phyloP scores from a whole-genome alignment of 495 filamentous ascomycete genomes.

The Penicillium dipodomyicola region DNA sequence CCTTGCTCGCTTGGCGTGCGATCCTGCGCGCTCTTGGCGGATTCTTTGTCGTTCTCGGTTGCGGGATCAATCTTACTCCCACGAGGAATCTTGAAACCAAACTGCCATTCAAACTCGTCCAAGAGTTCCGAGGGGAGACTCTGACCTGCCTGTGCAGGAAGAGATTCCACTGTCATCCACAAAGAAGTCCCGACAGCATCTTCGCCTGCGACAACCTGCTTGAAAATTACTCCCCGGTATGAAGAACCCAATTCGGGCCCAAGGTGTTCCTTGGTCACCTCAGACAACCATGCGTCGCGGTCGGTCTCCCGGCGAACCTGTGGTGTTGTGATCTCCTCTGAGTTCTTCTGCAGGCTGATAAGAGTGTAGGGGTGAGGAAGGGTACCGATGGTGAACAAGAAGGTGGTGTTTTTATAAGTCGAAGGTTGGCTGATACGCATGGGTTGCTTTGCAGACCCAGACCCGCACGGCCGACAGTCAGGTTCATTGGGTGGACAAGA shows the following conservation, averaged over 20 bases:
- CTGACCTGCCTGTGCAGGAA: conserved; percentile 42
- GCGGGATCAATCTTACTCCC: conserved; percentile 50
- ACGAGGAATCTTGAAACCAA: conserved; percentile 77
- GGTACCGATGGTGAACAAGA: conserved; percentile 74
- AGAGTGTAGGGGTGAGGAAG: conserved; percentile 91
- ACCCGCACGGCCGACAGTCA: conserved; percentile 70
- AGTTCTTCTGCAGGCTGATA: conserved; percentile 54
- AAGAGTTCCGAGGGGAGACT: conserved; percentile 43
- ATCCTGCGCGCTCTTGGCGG: conserved; percentile 30
- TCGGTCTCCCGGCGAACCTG: conserved; percentile 71
- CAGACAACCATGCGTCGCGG: conserved; percentile 78
- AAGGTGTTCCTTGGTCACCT: conserved; percentile 68
- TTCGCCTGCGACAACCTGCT: conserved; percentile 73
- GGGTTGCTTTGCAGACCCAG: conserved; percentile 46
- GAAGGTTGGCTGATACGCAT: conserved; percentile 57
- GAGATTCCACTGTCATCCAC: conserved; percentile 77
- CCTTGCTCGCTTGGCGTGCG: conserved; percentile 46
- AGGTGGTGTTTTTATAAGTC: conserved; percentile 58
- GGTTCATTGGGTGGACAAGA: conserved; percentile 85
- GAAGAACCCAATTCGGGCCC: conserved; percentile 57
- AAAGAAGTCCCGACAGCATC: conserved; percentile 58
- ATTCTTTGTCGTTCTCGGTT: conserved; percentile 49
- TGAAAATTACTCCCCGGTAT: conserved; percentile 68
- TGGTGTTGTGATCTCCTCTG: conserved; percentile 55
- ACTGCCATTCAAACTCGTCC: conserved; percentile 77